Evolutionary conservation across 139 green algal species (phyloP).

Genomic region (Volvox reticuliferus): DNA sequence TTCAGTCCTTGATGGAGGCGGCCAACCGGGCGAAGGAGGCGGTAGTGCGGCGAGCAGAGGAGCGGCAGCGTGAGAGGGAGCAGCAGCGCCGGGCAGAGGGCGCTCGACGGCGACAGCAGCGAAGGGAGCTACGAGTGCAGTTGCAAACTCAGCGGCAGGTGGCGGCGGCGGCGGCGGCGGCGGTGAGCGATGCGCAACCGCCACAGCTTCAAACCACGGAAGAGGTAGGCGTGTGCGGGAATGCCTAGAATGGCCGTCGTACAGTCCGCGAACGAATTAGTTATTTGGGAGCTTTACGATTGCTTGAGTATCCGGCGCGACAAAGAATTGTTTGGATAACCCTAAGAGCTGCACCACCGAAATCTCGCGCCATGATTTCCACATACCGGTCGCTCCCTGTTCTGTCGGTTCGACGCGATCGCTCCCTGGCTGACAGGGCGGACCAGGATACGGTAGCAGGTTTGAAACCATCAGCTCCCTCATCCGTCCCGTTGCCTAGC

Average conservation of each 20-base stretch:
- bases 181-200: not conserved
- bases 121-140: not conserved
- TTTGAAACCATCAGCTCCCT: no score
- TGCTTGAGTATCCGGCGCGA: not conserved
- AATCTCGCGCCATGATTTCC: no score
- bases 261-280: no score
- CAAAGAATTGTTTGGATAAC: no score
- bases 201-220: not conserved
- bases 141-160: not conserved
- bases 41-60: not conserved
- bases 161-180: not conserved
- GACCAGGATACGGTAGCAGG: no score
- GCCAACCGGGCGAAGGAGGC: not conserved
- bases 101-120: not conserved
- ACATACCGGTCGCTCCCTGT: no score
- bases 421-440: no score
- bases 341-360: no score
- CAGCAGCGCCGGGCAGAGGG: not conserved
- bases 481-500: no score
- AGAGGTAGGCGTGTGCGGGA: not conserved
- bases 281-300: not conserved
- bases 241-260: not conserved
- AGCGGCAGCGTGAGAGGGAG: not conserved
- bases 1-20: constrained; percentile 14
- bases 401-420: no score